Conservation (phyloP, 73 alveolate species). For the Tetrahymena borealis region DNA sequence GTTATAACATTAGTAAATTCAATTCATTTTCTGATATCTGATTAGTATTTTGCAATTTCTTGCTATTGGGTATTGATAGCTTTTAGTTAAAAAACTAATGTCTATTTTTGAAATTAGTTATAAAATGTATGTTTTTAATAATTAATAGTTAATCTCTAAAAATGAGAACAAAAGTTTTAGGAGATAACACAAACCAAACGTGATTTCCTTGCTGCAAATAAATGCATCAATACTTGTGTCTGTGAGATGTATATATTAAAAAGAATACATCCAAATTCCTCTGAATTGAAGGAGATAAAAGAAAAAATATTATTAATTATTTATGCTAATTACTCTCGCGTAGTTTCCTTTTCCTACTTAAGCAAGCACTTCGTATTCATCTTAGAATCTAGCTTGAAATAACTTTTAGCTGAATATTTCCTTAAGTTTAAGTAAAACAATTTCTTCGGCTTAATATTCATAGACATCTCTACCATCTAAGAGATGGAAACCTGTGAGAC, state of each 20-base stretch:
- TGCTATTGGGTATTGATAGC: too few species aligned
- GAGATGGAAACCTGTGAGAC: background rate
- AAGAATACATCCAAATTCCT: background rate
- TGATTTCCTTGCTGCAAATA: too few species aligned
- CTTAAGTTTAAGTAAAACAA: background rate
- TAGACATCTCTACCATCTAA: background rate
- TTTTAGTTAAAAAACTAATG: too few species aligned
- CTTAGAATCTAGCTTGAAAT: background rate
- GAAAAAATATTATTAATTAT: background rate
- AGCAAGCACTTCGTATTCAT: background rate
- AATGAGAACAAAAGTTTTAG: too few species aligned
- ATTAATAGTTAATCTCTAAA: too few species aligned
- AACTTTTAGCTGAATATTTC: background rate
- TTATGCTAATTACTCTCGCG: background rate
- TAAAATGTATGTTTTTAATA: too few species aligned
- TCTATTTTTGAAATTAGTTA: too few species aligned
- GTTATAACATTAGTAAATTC: background rate
- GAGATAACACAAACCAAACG: too few species aligned
- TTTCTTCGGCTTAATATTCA: background rate
- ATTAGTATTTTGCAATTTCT: too few species aligned
- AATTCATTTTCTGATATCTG: background rate
- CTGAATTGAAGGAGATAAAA: background rate
- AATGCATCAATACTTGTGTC: too few species aligned
- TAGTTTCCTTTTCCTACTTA: background rate
- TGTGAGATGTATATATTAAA: too few species aligned